A percentile compares a stretch with the other conserved stretches of the same genome.
phyloP scores from a whole-genome alignment of 129 eudicot genomes.

The Arctium lappa region DNA sequence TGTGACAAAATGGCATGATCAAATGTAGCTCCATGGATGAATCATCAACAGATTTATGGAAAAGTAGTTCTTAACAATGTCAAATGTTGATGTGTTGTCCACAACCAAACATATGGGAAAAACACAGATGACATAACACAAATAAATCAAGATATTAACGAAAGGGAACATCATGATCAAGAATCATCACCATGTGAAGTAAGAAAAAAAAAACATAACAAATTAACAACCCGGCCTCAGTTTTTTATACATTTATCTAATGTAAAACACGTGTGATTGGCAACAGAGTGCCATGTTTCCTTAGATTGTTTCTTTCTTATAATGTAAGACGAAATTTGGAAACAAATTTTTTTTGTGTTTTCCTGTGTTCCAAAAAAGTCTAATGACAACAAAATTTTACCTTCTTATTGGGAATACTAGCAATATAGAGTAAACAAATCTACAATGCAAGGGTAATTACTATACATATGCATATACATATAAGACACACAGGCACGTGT shows the following conservation, averaged over 20 bases:
- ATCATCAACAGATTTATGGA: not conserved
- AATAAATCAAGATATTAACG: not conserved
- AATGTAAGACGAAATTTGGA: too few relatives aligned
- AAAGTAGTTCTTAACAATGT: not conserved
- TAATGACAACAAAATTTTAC: not conserved
- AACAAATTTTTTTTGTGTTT: too few relatives aligned
- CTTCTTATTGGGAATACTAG: not conserved
- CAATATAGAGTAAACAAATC: not conserved
- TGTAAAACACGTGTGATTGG: not conserved
- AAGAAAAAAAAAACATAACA: not conserved
- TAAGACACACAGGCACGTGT: too few relatives aligned
- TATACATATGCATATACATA: not conserved
- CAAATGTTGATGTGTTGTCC: not conserved
- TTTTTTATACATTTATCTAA: not conserved
- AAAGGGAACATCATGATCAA: constrained; percentile 1
- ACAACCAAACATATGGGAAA: constrained; percentile 6
- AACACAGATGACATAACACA: not conserved
- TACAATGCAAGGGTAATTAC: not conserved
- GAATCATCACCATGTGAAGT: constrained; percentile 3
- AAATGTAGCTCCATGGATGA: not conserved
- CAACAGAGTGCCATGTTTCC: not conserved
- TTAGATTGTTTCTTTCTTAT: too few relatives aligned
- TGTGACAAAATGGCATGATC: constrained; percentile 2
- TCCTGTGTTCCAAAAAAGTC: not conserved
- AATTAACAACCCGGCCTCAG: not conserved